A percentile compares a stretch with the other conserved stretches of the same genome.
These are phyloP conservation scores for Cladorrhinum sp. DNA, from an alignment of 2,329 filamentous ascomycete genomes.

Conservation along the genomic window DNA sequence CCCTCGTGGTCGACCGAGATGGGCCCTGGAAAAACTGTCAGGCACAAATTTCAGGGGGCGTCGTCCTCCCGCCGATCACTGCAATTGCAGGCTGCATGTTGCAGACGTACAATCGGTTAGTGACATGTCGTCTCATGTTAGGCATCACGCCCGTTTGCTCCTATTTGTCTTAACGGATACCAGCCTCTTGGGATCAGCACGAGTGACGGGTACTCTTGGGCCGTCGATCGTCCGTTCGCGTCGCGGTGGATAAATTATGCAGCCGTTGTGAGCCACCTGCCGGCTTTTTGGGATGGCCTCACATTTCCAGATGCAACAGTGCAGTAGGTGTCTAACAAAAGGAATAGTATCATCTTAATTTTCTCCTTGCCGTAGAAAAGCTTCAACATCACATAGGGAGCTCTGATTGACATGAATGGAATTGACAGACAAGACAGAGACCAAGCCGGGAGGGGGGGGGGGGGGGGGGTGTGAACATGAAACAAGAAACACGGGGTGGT, in stretches of 20 bases:
- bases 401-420: not conserved
- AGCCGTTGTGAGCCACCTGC: conserved; percentile 1
- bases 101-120: not conserved
- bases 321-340: not conserved
- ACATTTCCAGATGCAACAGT: not conserved
- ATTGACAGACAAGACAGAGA: not conserved
- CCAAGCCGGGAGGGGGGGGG: not conserved
- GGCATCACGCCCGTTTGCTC: not conserved
- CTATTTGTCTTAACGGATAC: not conserved
- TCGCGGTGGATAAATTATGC: conserved; percentile 7
- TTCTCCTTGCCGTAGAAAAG: too few relatives aligned
- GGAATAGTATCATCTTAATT: too few relatives aligned
- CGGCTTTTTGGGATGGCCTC: not conserved
- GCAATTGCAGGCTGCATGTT: not conserved
- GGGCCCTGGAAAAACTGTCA: conserved; percentile 16
- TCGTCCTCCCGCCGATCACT: conserved; percentile 22
- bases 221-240: not conserved
- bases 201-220: not conserved
- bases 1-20: conserved; percentile 14
- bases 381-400: not conserved
- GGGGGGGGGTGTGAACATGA: conserved; percentile 12
- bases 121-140: conserved; percentile 1
- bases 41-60: conserved; percentile 26
- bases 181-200: not conserved
- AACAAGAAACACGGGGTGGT: conserved; percentile 23